Percentiles rank a stretch among this genome's conserved stretches.
Conservation (phyloP, 1,139 yeast genomes). For the Candida glucosophila region DNA sequence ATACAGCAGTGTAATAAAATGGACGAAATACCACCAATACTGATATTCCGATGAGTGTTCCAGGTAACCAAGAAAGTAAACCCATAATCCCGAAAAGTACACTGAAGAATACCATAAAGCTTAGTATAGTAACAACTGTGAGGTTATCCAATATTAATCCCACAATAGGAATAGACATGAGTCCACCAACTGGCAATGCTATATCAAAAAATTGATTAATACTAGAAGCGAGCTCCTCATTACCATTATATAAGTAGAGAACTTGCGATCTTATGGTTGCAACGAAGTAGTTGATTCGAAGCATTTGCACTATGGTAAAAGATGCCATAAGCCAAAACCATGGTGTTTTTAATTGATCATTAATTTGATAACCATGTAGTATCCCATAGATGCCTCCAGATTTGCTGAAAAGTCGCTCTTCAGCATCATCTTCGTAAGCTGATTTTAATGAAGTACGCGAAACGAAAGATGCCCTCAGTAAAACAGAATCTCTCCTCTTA, state of each 20-base stretch:
- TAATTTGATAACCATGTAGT: constrained; percentile 36
- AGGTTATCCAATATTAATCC: constrained; percentile 32
- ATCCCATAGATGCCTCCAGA: constrained; percentile 37
- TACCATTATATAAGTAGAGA: constrained; percentile 26
- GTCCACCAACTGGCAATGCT: constrained; percentile 40
- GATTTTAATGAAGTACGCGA: constrained; percentile 38
- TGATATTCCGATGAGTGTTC: constrained; percentile 27
- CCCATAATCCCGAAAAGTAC: constrained; percentile 30
- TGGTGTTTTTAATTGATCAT: constrained; percentile 29
- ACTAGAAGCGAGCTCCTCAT: constrained; percentile 15
- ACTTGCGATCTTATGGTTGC: constrained; percentile 40
- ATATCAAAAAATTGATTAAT: constrained; percentile 32
- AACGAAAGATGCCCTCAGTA: constrained; percentile 25
- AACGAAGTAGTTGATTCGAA: constrained; percentile 37
- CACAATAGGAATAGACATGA: constrained; percentile 33
- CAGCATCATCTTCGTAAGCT: constrained; percentile 35
- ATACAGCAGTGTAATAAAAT: constrained; percentile 35
- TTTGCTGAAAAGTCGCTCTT: constrained; percentile 21
- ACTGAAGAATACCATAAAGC: constrained; percentile 22
- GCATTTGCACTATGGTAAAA: constrained; percentile 35
- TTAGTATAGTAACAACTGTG: constrained; percentile 26
- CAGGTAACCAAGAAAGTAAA: constrained; percentile 18
- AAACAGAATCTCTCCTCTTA: constrained; percentile 33
- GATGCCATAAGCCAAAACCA: constrained; percentile 35
- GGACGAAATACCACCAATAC: constrained; percentile 37